Conservation (phyloP, 306 rosid genomes). For the Vicia sativa region DNA sequence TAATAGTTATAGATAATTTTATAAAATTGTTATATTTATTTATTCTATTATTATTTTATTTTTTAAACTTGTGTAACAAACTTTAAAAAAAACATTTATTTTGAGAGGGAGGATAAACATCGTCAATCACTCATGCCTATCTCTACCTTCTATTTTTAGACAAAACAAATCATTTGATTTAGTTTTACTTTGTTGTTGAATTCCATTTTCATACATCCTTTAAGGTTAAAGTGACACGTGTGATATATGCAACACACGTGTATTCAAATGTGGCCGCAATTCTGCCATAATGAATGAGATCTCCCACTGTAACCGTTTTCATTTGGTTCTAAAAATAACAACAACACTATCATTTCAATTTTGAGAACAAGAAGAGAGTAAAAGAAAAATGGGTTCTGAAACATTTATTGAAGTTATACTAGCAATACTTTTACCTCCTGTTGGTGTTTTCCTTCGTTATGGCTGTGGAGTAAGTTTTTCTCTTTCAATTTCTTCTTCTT, state of each 20-base stretch:
- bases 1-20: too few species aligned
- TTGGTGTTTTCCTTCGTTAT: conserved; percentile 74
- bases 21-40: too few species aligned
- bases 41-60: too few species aligned
- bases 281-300: background rate
- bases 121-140: too few species aligned
- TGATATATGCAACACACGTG: background rate
- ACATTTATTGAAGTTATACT: conserved; percentile 63
- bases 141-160: background rate
- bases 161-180: too few species aligned
- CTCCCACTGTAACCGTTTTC: background rate
- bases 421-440: conserved; percentile 69
- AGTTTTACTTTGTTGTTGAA: background rate
- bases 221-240: background rate
- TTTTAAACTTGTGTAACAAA: too few species aligned
- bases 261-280: background rate
- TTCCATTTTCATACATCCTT: too few species aligned
- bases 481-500: background rate
- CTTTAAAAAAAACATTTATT: too few species aligned
- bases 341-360: background rate
- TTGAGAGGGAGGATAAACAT: too few species aligned
- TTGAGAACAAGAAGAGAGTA: background rate
- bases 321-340: background rate
- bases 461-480: conserved; percentile 55
- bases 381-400: conserved; percentile 51